phyloP scores from a whole-genome alignment of 352 stramenopile species.

The Phytophthora fragariaefolia region DNA sequence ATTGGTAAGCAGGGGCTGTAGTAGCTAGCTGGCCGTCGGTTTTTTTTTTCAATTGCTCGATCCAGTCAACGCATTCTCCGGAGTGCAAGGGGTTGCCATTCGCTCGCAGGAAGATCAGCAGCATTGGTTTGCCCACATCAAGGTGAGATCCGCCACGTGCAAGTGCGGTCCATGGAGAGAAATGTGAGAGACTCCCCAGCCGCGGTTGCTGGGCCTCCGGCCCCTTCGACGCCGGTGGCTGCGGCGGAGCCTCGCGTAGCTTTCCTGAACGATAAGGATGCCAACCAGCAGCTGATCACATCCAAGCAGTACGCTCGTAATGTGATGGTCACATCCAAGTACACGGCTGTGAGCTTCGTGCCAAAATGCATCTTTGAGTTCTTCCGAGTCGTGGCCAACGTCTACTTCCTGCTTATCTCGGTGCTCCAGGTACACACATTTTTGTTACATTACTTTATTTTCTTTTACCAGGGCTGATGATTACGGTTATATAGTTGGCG shows the following conservation, averaged over 20 bases:
- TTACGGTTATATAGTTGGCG: slow-evolving; percentile 42
- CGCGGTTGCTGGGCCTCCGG: slow-evolving; percentile 11
- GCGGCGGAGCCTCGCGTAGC: slow-evolving; percentile 46
- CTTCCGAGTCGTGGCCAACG: slow-evolving; percentile 94
- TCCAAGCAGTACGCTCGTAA: slow-evolving; percentile 73
- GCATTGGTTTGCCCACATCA: slow-evolving; percentile 16
- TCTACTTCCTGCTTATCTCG: slow-evolving; percentile 96
- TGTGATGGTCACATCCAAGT: slow-evolving; percentile 91
- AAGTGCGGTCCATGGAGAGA: slow-evolving; percentile 25
- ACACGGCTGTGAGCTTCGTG: slow-evolving; percentile 92
- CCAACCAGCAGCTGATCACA: slow-evolving; percentile 64
- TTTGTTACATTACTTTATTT: background rate
- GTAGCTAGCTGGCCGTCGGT: no score
- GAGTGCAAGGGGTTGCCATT: background rate
- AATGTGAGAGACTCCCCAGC: slow-evolving; percentile 22
- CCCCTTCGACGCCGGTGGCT: slow-evolving; percentile 23
- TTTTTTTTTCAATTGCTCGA: slow-evolving; percentile 27
- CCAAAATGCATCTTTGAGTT: slow-evolving; percentile 95
- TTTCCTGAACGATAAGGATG: slow-evolving; percentile 57
- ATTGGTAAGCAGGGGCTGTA: slow-evolving; percentile 9
- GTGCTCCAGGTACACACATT: slow-evolving; percentile 74
- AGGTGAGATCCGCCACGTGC: slow-evolving; percentile 20
- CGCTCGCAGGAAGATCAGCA: slow-evolving; percentile 18
- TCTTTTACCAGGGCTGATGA: background rate
- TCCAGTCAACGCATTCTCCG: slow-evolving; percentile 5